These are phyloP conservation scores for Parachaetomium inaequale DNA, from an alignment of 495 filamentous ascomycete species.

Conservation along the genomic window DNA sequence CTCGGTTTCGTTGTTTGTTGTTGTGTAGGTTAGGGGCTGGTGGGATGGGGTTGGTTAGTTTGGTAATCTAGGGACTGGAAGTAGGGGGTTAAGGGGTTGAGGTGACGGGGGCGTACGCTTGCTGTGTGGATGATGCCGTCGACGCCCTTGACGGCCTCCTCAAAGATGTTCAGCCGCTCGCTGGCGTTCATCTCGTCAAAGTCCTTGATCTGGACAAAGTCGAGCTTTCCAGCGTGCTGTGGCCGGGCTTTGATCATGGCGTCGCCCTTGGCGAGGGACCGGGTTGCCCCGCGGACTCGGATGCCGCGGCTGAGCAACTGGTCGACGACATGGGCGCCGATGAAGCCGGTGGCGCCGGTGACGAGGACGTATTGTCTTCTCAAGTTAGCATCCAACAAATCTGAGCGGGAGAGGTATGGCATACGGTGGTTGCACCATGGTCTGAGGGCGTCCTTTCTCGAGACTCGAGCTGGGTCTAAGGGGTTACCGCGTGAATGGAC, in stretches of 20 bases:
- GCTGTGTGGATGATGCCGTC: constrained; percentile 44
- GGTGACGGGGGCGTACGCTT: constrained; percentile 20
- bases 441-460: background rate
- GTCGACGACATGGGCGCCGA: constrained; percentile 51
- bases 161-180: constrained; percentile 23
- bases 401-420: background rate
- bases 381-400: background rate
- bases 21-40: constrained; percentile 37
- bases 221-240: constrained; percentile 35
- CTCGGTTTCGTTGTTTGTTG: constrained; percentile 39
- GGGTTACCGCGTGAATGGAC: background rate
- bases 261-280: constrained; percentile 40
- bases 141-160: constrained; percentile 39
- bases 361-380: constrained; percentile 37
- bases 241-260: constrained; percentile 24
- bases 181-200: constrained; percentile 22
- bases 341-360: constrained; percentile 54
- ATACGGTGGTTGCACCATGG: background rate
- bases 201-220: constrained; percentile 37
- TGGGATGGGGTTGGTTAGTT: constrained; percentile 10
- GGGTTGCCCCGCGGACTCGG: constrained; percentile 47
- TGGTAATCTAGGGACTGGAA: constrained; percentile 18
- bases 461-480: background rate
- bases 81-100: constrained; percentile 19
- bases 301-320: constrained; percentile 46